A percentile compares a stretch with the other conserved stretches of the same genome.
phyloP scores from a whole-genome alignment of 768 basidiomycete genomes.

The Agrocybe pediades region DNA sequence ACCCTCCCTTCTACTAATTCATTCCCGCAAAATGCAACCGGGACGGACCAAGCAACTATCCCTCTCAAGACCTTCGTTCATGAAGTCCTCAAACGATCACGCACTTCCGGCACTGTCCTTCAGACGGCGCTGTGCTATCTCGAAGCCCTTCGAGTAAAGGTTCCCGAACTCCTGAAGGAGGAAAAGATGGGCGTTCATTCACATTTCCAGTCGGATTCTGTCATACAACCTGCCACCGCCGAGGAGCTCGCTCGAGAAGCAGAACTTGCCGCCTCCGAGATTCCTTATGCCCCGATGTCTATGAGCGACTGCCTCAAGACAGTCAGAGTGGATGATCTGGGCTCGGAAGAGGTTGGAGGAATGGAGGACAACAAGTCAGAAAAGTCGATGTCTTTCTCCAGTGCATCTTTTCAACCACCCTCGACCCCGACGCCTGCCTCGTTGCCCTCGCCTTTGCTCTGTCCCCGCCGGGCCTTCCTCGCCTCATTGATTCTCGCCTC shows the following conservation, averaged over 20 bases:
- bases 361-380: neutral
- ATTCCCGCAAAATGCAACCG: slow-evolving; percentile 9
- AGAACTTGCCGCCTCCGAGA: slow-evolving; percentile 28
- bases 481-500: slow-evolving; percentile 87
- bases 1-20: neutral
- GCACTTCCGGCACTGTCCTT: slow-evolving; percentile 80
- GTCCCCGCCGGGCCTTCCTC: slow-evolving; percentile 87
- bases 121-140: slow-evolving; percentile 89
- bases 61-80: slow-evolving; percentile 82
- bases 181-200: slow-evolving; percentile 49
- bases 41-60: slow-evolving; percentile 40
- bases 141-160: slow-evolving; percentile 73
- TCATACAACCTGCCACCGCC: slow-evolving; percentile 43
- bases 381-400: slow-evolving; percentile 9
- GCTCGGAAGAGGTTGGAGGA: slow-evolving; percentile 19
- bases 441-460: slow-evolving; percentile 81
- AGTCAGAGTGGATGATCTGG: slow-evolving; percentile 38
- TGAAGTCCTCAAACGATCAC: slow-evolving; percentile 84
- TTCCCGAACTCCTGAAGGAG: slow-evolving; percentile 60
- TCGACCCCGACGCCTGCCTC: slow-evolving; percentile 27
- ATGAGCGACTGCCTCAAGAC: slow-evolving; percentile 41
- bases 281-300: neutral
- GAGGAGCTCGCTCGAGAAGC: slow-evolving; percentile 44
- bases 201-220: slow-evolving; percentile 41
- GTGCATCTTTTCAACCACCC: slow-evolving; percentile 13